Evolutionary conservation across 441 rosid species (phyloP), one percentile per base, ranked within the genome.

Genomic region (Eutrema salsugineum): DNA sequence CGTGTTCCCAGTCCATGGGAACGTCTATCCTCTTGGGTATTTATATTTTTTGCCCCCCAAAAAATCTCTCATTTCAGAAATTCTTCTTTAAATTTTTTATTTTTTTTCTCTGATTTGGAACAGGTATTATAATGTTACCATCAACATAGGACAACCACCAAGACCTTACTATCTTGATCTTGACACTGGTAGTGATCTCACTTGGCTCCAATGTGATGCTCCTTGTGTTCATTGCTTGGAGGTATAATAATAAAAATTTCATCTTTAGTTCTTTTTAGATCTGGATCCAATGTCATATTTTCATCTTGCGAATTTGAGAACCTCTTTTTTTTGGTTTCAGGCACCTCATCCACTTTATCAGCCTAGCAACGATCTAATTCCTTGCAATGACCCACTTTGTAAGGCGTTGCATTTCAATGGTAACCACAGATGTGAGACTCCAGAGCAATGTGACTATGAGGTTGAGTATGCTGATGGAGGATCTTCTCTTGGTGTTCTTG

Each of bases 171-270:
- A 83, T 81, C 90, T 94, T 63, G 97, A 94, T 82, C 84, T 88
- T 16, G 97, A 94, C 48, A 88, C 97, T 6, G 99, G 97, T 36
- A 94, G 97, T 78, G 97, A 94, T 66, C 97, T 94, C 51, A 91
- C 97, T 61, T 91, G 96, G 97, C 97, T 94, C 77, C 97, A 94
- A 68, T 94, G 99, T 44, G 85, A 88, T 75, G 91, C 85, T 40
- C 97, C 93, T 47, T 78, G 93, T 66, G 84, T 53, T 55, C 89
- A 24, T 2, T 94, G 93, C 72, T 51, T 80, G 33, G 86, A 79
- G 97, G 99, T 84, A 82, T 2, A 15, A 11, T 60, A 38, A 73
- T 10, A 3, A 15, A 2, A 12, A 6, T 40, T 16, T 16, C 66
- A 54, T 56, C n/a, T 70, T 54, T 32, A 22, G 1, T n/a, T 46